A percentile compares a stretch with the other conserved stretches of the same genome.
Evolutionary conservation across 345 rosid genomes (phyloP).

Genomic region (Eucalyptus pauciflora): DNA sequence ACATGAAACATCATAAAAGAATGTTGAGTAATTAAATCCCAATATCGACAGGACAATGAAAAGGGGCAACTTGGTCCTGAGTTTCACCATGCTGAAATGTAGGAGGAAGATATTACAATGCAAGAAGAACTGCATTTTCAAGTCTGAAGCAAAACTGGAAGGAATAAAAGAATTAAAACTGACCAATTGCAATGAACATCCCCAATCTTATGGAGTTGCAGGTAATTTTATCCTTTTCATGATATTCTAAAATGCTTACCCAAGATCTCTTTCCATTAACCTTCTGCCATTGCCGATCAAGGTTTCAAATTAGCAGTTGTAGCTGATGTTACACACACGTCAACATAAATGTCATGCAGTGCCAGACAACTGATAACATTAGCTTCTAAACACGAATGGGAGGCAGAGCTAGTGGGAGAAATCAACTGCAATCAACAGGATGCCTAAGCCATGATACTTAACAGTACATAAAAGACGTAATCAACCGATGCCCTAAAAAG

Average conservation of each 20-base stretch:
- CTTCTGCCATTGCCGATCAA: neutral
- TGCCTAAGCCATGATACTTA: neutral
- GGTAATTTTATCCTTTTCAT: neutral
- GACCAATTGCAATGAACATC: neutral
- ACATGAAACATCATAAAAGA: neutral
- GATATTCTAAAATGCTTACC: neutral
- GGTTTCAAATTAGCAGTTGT: neutral
- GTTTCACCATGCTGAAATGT: neutral
- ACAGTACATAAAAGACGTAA: neutral
- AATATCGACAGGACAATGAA: neutral
- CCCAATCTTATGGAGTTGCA: neutral
- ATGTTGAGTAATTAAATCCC: neutral
- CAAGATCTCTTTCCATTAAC: neutral
- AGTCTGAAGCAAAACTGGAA: neutral
- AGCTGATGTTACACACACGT: neutral
- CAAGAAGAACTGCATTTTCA: neutral
- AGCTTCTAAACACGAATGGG: neutral
- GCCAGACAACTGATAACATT: neutral
- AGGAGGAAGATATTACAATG: neutral
- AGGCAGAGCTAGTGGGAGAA: neutral
- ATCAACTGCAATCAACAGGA: neutral
- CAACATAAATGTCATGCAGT: neutral
- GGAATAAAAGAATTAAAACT: neutral
- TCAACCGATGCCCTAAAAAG: neutral
- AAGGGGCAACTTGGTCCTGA: neutral